Evolutionary conservation across 805 yeast species (phyloP).

Genomic region (Metahyphopichia silvanorum): DNA sequence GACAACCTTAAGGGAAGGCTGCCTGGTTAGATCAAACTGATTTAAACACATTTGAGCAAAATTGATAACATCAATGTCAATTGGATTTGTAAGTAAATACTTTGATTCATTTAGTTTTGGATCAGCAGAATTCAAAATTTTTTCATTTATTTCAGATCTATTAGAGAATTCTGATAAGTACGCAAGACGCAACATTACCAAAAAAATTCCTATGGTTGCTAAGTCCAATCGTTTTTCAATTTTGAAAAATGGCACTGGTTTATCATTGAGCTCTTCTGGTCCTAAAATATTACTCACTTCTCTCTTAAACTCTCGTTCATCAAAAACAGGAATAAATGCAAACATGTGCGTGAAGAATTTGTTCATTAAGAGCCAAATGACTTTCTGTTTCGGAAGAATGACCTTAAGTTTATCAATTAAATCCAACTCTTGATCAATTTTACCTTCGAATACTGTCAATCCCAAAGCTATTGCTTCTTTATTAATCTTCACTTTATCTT

Average conservation of each 20-base stretch:
- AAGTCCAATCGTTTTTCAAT: constrained; percentile 32
- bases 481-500: constrained; percentile 16
- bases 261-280: constrained; percentile 19
- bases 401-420: constrained; percentile 39
- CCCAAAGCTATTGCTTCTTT: constrained; percentile 31
- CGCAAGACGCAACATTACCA: constrained; percentile 31
- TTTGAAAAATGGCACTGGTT: constrained; percentile 16
- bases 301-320: constrained; percentile 49
- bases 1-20: constrained; percentile 47
- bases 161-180: constrained; percentile 39
- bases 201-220: constrained; percentile 30
- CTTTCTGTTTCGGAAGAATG: constrained; percentile 50
- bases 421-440: constrained; percentile 29
- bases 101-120: constrained; percentile 20
- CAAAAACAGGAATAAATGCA: constrained; percentile 64
- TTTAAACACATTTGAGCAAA: constrained; percentile 36
- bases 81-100: constrained; percentile 28
- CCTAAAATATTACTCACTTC: constrained; percentile 48
- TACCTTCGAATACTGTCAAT: constrained; percentile 28
- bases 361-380: constrained; percentile 55
- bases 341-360: constrained; percentile 59
- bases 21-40: constrained; percentile 28
- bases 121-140: constrained; percentile 19
- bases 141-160: constrained; percentile 25
- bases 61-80: constrained; percentile 24